Base-by-base conservation (phyloP, 257 asterid species). In the Verbascum thapsus region DNA sequence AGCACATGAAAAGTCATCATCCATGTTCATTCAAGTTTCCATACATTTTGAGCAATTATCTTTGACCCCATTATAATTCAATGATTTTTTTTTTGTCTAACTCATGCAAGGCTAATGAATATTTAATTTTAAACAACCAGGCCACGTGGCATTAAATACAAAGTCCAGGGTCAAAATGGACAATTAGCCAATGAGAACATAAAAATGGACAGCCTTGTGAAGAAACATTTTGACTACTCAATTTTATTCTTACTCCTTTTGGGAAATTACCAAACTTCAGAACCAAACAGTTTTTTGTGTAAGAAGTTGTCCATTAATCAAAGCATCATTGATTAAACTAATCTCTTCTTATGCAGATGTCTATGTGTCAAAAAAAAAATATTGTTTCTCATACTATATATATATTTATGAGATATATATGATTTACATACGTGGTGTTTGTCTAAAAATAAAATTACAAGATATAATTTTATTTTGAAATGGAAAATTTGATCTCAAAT, bases 1-100 rank as follows among this genome's bases (percentile, higher is more conserved):
- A 42, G 71, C 69, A 66, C 72, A 74, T 67, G 80, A 5, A 58
- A 74, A n/a, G n/a, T n/a, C n/a, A n/a, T 7, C 66, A 61, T 60
- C 22, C 15, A 22, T 12, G n/a, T n/a, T n/a, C n/a, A n/a, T n/a
- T n/a, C n/a, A n/a, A n/a, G n/a, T n/a, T n/a, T n/a, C 63, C 69
- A 61, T 38, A 47, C 59, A 45, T 74, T 67, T n/a, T n/a, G n/a
- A 26, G 32, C 5, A 26, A 59, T 53, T 44, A 55, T 38, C 39
- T 54, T 58, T 43, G 59, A 49, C 44, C 64, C 53, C 57, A 69
- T 49, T 58, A 69, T 61, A 68, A 61, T 23, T 59, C 52, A 70
- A 70, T 70, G 64, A 48, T 59, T 66, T 60, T 30, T 58, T 57
- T n/a, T n/a, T n/a, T n/a, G n/a, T n/a, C n/a, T n/a, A 69, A 59